Evolutionary conservation across 2,329 filamentous ascomycete species (phyloP).

Genomic region (Periconia digitata): DNA sequence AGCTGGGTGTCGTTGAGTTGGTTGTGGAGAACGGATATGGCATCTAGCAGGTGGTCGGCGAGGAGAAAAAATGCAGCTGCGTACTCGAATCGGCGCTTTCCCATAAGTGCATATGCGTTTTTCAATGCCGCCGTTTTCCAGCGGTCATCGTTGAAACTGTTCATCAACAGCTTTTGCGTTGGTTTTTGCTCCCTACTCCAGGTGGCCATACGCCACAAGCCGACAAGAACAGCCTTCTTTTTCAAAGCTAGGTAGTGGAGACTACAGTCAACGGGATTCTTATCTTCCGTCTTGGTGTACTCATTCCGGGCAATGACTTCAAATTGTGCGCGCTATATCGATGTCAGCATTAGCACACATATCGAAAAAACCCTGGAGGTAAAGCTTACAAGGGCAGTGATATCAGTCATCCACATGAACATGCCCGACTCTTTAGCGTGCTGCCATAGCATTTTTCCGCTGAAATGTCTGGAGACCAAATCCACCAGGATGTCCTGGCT

Average conservation of each 20-base stretch:
- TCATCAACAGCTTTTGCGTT: constrained; percentile 78
- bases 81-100: constrained; percentile 89
- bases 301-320: constrained; percentile 91
- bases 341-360: constrained; percentile 6
- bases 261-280: constrained; percentile 88
- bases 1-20: constrained; percentile 88
- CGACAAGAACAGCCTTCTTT: constrained; percentile 88
- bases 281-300: constrained; percentile 83
- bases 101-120: constrained; percentile 93
- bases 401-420: constrained; percentile 91
- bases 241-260: constrained; percentile 87
- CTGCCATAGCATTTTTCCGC: constrained; percentile 79
- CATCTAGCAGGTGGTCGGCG: constrained; percentile 80
- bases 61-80: constrained; percentile 94
- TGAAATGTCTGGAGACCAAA: constrained; percentile 77
- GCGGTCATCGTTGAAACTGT: constrained; percentile 83
- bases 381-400: constrained; percentile 69
- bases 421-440: constrained; percentile 83
- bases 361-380: neutral
- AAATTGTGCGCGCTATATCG: constrained; percentile 69
- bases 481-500: constrained; percentile 90
- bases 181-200: constrained; percentile 85
- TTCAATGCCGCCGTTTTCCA: constrained; percentile 91
- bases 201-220: constrained; percentile 90
- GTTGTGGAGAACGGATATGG: constrained; percentile 81